A percentile compares a stretch with the other conserved stretches of the same genome.
Evolutionary conservation across 352 stramenopile species (phyloP).

Genomic region (Globisporangium splendens): DNA sequence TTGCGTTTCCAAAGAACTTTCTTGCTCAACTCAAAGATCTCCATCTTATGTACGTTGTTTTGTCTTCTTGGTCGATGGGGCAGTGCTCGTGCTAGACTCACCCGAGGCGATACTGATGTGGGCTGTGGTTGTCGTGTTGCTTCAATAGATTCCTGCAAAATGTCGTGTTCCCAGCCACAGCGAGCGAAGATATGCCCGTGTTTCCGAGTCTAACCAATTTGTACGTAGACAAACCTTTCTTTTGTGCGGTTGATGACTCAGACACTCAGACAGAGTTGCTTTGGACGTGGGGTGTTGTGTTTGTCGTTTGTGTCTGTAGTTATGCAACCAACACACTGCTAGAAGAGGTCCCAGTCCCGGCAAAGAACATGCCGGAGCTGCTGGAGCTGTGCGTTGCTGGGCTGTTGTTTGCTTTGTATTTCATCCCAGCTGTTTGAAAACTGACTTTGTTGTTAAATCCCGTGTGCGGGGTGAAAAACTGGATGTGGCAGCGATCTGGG

Average conservation of each 20-base stretch:
- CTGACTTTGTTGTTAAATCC: too few relatives aligned
- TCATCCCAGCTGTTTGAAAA: too few relatives aligned
- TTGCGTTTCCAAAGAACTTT: slow-evolving; percentile 4
- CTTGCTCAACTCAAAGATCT: slow-evolving; percentile 1
- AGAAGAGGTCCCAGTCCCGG: background rate
- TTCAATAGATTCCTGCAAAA: too few relatives aligned
- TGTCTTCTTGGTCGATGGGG: background rate
- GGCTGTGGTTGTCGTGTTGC: background rate
- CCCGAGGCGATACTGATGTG: background rate
- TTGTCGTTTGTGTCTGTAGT: background rate
- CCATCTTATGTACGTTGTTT: slow-evolving; percentile 2
- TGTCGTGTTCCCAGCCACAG: too few relatives aligned
- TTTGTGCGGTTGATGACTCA: too few relatives aligned
- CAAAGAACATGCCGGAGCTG: slow-evolving; percentile 1
- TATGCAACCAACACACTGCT: slow-evolving; percentile 6
- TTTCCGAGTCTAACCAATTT: too few relatives aligned
- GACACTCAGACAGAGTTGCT: background rate
- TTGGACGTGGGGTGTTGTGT: background rate
- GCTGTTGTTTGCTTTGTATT: background rate
- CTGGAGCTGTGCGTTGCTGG: slow-evolving; percentile 1
- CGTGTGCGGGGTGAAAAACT: background rate
- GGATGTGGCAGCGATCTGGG: background rate
- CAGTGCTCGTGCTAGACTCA: background rate
- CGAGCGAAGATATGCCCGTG: too few relatives aligned
- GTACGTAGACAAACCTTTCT: too few relatives aligned